Conservation (phyloP, 176 grass and related monocot species). For the sorghum (Sorghum bicolor) region Sorghum_bicolor_NCBIv3 NC_012871.2:4287001-4287500, state of each 20-base stretch:
- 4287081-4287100: background rate
- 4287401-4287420: background rate
- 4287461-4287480: background rate
- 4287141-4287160: background rate
- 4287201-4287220: background rate
- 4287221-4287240: no score
- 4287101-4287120: background rate
- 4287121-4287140: background rate
- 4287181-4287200: background rate
- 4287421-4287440: slow-evolving; percentile 8
- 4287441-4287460: background rate
- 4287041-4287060: background rate
- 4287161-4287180: background rate
- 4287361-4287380: background rate
- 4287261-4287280: background rate
- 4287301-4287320: background rate
- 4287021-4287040: background rate
- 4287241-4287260: no score
- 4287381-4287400: background rate
- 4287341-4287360: background rate
- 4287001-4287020: no score
- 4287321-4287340: background rate
- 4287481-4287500: background rate
- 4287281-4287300: no score
- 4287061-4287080: background rate